Base-by-base conservation (phyloP, 2,329 filamentous ascomycete species). In the Trichoderma sp. region DNA sequence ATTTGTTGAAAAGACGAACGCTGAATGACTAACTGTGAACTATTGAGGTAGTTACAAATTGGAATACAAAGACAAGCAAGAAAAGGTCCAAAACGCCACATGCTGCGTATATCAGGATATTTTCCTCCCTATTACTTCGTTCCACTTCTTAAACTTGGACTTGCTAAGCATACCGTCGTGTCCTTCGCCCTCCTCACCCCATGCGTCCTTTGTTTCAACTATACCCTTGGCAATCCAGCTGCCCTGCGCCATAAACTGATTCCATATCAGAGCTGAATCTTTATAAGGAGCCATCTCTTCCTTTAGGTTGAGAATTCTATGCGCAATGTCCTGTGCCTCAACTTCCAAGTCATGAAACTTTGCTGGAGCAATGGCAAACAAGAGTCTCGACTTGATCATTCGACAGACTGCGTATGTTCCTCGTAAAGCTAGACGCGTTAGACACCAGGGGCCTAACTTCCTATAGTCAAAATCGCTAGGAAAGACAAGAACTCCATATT, bases 361-460 rank as follows among this genome's bases (percentile, higher is more conserved):
- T n/a, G n/a, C 18, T 5, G 66, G 66, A 34, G 56, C n/a, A n/a
- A 61, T 12, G 18, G 66, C 66, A 30, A 24, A 69, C 8, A 69
- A 34, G 3, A 69, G 66, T n/a, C 66, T 36, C 9, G 66, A 58
- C n/a, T 69, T 69, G 36, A 69, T 36, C 66, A 69, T 69, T 36
- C 66, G 66, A 51, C 66, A 69, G n/a, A 69, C 66, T 21, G 66
- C 34, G 24, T 69, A 69, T 24, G 66, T 69, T 34, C 66, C 66
- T 24, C 66, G 26, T 14, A 69, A 18, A 3, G 56, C 66, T 4
- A 69, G 36, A 14, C 66, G 56, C 15, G 66, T 69, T 12, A 69
- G n/a, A n/a, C 66, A 69, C 66, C 34, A 69, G 28, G 66, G 66
- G 21, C 66, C 66, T 32, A 69, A 11, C 12, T 18, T 14, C 36